Conservation (phyloP, 306 rosid species). For the Sicyos edulis region DNA sequence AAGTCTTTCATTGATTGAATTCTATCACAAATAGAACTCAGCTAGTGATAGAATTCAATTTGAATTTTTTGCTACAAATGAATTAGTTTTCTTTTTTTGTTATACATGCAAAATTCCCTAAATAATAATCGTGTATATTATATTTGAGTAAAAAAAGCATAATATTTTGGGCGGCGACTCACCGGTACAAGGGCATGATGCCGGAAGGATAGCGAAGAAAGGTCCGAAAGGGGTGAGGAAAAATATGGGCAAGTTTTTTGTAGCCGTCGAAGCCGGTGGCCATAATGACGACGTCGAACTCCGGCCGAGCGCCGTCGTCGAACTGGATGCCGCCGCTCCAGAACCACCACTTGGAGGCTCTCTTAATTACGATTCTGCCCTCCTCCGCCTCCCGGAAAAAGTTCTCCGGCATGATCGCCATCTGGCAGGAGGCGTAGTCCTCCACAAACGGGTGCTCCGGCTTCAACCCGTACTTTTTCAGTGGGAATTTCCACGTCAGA, state of each 20-base stretch:
- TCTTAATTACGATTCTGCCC: slow-evolving; percentile 42
- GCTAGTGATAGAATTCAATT: too few relatives aligned
- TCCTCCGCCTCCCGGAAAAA: slow-evolving; percentile 52
- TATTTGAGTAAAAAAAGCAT: too few relatives aligned
- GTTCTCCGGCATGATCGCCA: slow-evolving; percentile 60
- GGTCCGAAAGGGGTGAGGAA: slow-evolving; percentile 46
- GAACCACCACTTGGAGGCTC: slow-evolving; percentile 52
- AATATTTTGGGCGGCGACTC: too few relatives aligned
- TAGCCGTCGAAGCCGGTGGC: slow-evolving; percentile 62
- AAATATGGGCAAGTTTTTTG: slow-evolving; percentile 38
- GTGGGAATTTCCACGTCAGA: slow-evolving; percentile 53
- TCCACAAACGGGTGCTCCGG: slow-evolving; percentile 61
- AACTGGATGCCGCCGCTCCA: slow-evolving; percentile 49
- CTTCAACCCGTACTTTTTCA: slow-evolving; percentile 47
- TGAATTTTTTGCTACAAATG: too few relatives aligned
- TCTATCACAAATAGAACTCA: too few relatives aligned
- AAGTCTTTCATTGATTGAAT: too few relatives aligned
- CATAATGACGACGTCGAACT: slow-evolving; percentile 51
- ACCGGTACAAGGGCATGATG: slow-evolving; percentile 51
- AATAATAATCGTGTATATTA: too few relatives aligned
- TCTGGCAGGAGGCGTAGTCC: slow-evolving; percentile 70
- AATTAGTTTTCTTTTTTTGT: too few relatives aligned
- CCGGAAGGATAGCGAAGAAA: slow-evolving; percentile 42
- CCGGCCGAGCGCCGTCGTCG: slow-evolving; percentile 46
- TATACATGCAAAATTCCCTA: too few relatives aligned